Percentiles rank a stretch among this genome's conserved stretches.
These are phyloP conservation scores for Pleurozium schreberi DNA, from an alignment of 225 moss, liverwort and hornwort species.

Conservation along the genomic window DNA sequence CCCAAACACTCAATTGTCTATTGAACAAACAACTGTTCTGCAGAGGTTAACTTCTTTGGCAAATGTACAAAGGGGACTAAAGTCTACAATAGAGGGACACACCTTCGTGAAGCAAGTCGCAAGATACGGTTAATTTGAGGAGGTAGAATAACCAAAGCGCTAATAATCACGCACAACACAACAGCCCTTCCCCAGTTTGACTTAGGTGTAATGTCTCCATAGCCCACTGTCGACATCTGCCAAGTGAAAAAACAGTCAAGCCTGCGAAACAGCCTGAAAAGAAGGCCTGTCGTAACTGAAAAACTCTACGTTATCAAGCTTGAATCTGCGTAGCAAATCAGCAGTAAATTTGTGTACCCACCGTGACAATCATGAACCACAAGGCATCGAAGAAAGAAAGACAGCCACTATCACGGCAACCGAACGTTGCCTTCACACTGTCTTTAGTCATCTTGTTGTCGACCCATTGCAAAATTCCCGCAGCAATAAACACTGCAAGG, in stretches of 20 bases:
- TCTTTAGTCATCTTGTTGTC: conserved; percentile 52
- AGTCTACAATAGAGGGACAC: neutral
- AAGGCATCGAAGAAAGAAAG: conserved; percentile 68
- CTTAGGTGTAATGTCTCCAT: conserved; percentile 72
- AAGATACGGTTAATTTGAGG: conserved; percentile 71
- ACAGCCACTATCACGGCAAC: conserved; percentile 54
- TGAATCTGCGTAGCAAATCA: neutral
- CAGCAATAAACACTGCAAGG: conserved; percentile 78
- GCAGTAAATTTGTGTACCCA: conserved; percentile 12
- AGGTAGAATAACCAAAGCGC: conserved; percentile 61
- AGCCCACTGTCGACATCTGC: conserved; percentile 93
- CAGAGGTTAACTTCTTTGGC: neutral
- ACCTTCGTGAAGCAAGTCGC: conserved; percentile 75
- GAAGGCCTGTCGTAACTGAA: neutral
- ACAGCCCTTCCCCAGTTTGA: conserved; percentile 61
- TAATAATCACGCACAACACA: conserved; percentile 49
- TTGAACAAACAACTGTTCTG: neutral
- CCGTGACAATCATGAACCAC: conserved; percentile 87
- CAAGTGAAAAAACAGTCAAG: conserved; percentile 2
- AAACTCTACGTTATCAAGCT: neutral
- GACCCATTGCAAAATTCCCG: conserved; percentile 85
- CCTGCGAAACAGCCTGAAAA: neutral
- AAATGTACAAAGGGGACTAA: neutral
- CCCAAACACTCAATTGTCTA: no score
- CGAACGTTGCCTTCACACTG: conserved; percentile 14